Percentiles rank a stretch among this genome's conserved stretches.
These are phyloP conservation scores for Albugo candida DNA, from an alignment of 352 stramenopile species.

Conservation along the genomic window DNA sequence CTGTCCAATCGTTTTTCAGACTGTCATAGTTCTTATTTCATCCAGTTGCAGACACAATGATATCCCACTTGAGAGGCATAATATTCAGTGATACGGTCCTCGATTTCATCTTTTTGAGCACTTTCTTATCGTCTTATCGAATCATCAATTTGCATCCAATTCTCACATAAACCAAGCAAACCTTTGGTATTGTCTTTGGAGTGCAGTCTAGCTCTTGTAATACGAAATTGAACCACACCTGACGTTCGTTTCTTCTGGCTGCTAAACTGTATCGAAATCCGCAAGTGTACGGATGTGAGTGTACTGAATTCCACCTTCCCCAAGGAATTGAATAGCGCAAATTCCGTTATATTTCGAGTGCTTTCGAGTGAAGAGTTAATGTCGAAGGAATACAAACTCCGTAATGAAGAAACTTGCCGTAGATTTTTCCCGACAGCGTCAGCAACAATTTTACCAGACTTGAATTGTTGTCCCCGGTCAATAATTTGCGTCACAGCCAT, in stretches of 20 bases:
- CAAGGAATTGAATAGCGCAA: constrained; percentile 49
- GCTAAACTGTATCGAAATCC: constrained; percentile 50
- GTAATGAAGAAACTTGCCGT: constrained; percentile 43
- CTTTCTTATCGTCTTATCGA: constrained; percentile 25
- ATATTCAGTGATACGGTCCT: constrained; percentile 41
- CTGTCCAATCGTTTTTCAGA: constrained; percentile 76
- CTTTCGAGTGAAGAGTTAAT: constrained; percentile 32
- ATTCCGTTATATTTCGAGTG: constrained; percentile 71
- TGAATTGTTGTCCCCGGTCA: constrained; percentile 40
- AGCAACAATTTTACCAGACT: constrained; percentile 10
- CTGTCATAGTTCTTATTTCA: constrained; percentile 47
- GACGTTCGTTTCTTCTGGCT: constrained; percentile 73
- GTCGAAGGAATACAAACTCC: constrained; percentile 55
- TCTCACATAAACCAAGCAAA: constrained; percentile 43
- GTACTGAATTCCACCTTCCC: constrained; percentile 53
- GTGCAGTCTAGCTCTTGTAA: constrained; percentile 36
- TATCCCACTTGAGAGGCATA: constrained; percentile 67
- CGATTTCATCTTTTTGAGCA: constrained; percentile 44
- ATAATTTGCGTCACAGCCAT: constrained; percentile 92
- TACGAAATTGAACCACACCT: constrained; percentile 29
- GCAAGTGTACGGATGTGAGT: constrained; percentile 20
- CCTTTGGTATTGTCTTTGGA: constrained; percentile 59
- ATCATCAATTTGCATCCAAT: constrained; percentile 41
- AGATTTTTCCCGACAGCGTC: constrained; percentile 33
- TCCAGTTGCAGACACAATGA: constrained; percentile 32